Evolutionary conservation across 257 asterid species (phyloP).

Genomic region (Solanum corneliomulleri): DNA sequence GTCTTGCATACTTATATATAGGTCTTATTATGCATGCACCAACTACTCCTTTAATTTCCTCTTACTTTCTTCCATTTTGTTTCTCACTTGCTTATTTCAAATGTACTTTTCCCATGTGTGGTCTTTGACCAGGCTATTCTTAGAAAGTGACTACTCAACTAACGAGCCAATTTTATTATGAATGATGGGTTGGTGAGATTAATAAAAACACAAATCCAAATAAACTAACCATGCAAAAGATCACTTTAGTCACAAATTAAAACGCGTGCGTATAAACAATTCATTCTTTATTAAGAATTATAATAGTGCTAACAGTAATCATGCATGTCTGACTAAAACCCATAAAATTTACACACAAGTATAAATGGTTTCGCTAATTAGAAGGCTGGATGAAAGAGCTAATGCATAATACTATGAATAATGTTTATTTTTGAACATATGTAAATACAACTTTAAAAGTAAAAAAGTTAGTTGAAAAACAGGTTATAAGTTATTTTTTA

Average conservation of each 20-base stretch:
- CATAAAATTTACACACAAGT: too few relatives aligned
- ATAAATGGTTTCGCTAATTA: not conserved
- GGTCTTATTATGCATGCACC: not conserved
- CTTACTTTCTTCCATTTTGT: too few relatives aligned
- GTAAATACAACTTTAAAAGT: too few relatives aligned
- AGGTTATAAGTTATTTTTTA: too few relatives aligned
- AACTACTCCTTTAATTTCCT: not conserved
- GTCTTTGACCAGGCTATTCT: not conserved
- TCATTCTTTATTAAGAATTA: not conserved
- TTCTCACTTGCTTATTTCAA: too few relatives aligned
- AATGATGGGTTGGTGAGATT: not conserved
- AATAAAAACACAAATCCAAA: not conserved
- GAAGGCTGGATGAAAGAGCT: not conserved
- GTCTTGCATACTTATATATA: not conserved
- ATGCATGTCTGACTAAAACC: not conserved
- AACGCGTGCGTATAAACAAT: not conserved
- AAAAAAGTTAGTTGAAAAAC: too few relatives aligned
- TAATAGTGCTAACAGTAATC: too few relatives aligned
- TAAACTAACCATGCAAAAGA: not conserved
- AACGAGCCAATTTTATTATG: not conserved
- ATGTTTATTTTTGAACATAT: too few relatives aligned
- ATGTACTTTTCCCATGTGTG: not conserved
- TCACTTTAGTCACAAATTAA: not conserved
- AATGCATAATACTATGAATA: too few relatives aligned
- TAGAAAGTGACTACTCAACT: not conserved